Evolutionary conservation across 345 rosid genomes (phyloP).

Genomic region (Citrus glauca): DNA sequence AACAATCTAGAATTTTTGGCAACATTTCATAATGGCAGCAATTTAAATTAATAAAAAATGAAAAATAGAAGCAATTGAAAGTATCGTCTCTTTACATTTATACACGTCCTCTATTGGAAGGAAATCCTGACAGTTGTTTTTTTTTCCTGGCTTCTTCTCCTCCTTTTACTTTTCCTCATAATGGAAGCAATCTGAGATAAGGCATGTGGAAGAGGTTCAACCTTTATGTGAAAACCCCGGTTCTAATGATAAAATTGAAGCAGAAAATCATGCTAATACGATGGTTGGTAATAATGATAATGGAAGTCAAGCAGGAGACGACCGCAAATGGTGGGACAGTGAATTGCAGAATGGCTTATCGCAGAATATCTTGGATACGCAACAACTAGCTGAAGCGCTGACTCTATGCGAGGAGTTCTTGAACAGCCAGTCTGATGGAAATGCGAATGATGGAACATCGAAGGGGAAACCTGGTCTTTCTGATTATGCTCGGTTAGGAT

Average conservation of each 20-base stretch:
- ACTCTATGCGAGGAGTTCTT: slow-evolving; percentile 82
- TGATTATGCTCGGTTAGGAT: slow-evolving; percentile 70
- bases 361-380: slow-evolving; percentile 68
- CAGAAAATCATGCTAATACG: slow-evolving; percentile 25
- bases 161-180: not conserved
- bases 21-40: not conserved
- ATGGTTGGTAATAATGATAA: slow-evolving; percentile 32
- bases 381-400: slow-evolving; percentile 89
- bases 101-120: not conserved
- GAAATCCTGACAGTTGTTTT: slow-evolving; percentile 16
- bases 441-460: slow-evolving; percentile 29
- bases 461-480: slow-evolving; percentile 51
- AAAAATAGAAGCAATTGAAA: not conserved
- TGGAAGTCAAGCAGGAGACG: slow-evolving; percentile 49
- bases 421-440: slow-evolving; percentile 64
- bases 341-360: slow-evolving; percentile 65
- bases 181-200: slow-evolving; percentile 31
- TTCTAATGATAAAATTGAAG: slow-evolving; percentile 17
- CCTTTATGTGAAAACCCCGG: slow-evolving; percentile 28
- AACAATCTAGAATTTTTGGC: not conserved
- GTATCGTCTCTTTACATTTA: not conserved
- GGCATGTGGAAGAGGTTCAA: slow-evolving; percentile 41
- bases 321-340: slow-evolving; percentile 74
- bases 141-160: not conserved
- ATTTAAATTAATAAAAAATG: not conserved